Evolutionary conservation across 2,329 filamentous ascomycete species (phyloP), one percentile per base, ranked within the genome.

Genomic region (Colletotrichum gigasporum): DNA sequence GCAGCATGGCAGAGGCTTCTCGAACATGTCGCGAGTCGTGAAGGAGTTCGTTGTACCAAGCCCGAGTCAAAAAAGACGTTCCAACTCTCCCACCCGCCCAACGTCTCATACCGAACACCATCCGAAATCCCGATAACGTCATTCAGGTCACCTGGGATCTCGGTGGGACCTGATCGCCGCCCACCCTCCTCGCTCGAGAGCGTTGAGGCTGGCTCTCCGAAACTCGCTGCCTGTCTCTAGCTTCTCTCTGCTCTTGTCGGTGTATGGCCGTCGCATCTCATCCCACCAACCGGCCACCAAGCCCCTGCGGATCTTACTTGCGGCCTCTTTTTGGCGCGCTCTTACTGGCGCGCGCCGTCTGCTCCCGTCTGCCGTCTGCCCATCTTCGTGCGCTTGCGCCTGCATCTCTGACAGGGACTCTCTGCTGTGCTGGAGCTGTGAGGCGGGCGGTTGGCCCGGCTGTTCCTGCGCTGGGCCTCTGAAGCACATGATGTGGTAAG

Each of bases 61-160:
- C 28, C 41, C 26, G 24, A 26, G 14, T n/a, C 14, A 26, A 14
- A 18, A 16, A 32, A 47, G 30, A 47, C 18, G 16, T 47, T 24
- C 26, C 34, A 57, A 61, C 32, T 18, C 35, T 32, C 14, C 24
- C 30, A 44, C 24, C 10, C 24, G 22, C 41, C 41, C 57, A 30
- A 56, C 37, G 62, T 54, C 62, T 64, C 35, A 64, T 56, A 54
- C 62, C 56, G 62, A 59, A 42, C 56, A 64, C 56, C 56, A 64
- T 61, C 62, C 56, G 56, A 55, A 55, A 50, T 64, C 56, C 56
- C 62, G 62, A 64, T 61, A 64, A 64, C 62, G 56, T 64, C 62
- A 64, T 64, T 51, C 20, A 53, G 56, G 62, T 64, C 62, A 64
- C 62, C 48, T 64, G 62, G 56, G 62, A 61, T 64, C 61, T 64